phyloP scores from a whole-genome alignment of 2,329 filamentous ascomycete genomes.

The Penicillium brevicompactum region DNA sequence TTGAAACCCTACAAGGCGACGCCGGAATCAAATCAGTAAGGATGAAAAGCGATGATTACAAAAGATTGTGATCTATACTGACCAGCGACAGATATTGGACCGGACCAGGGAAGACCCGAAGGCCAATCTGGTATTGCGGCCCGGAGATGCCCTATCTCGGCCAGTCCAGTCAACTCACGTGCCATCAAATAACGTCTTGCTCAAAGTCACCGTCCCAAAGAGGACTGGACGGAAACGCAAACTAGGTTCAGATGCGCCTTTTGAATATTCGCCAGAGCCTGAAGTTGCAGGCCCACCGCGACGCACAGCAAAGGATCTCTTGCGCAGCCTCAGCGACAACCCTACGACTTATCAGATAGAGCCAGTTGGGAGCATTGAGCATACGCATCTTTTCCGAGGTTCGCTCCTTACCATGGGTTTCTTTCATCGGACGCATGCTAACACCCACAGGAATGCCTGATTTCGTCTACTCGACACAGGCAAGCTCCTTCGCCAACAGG shows the following conservation, averaged over 20 bases:
- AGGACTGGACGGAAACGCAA: constrained; percentile 85
- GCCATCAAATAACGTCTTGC: constrained; percentile 76
- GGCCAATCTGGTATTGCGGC: constrained; percentile 73
- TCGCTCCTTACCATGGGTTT: constrained; percentile 16
- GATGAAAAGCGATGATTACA: background rate
- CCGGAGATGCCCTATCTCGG: constrained; percentile 76
- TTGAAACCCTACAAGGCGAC: constrained; percentile 63
- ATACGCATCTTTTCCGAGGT: constrained; percentile 85
- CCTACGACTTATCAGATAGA: constrained; percentile 66
- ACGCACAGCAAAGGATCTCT: constrained; percentile 28
- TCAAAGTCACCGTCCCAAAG: constrained; percentile 85
- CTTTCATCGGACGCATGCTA: background rate
- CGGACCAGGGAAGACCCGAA: constrained; percentile 50
- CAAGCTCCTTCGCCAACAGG: constrained; percentile 69
- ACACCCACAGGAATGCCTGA: constrained; percentile 67
- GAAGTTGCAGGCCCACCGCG: constrained; percentile 20
- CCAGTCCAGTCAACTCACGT: constrained; percentile 76
- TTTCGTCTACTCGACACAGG: constrained; percentile 76
- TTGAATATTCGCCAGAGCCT: constrained; percentile 48
- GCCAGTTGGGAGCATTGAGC: constrained; percentile 70
- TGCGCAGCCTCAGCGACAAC: constrained; percentile 68
- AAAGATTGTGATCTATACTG: constrained; percentile 5
- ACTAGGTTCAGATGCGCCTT: constrained; percentile 71
- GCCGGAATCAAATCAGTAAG: constrained; percentile 56
- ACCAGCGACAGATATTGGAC: constrained; percentile 46